Evolutionary conservation across 441 rosid genomes (phyloP), one percentile per base, ranked within the genome.

Genomic region (Pelargonium fulgidum): DNA sequence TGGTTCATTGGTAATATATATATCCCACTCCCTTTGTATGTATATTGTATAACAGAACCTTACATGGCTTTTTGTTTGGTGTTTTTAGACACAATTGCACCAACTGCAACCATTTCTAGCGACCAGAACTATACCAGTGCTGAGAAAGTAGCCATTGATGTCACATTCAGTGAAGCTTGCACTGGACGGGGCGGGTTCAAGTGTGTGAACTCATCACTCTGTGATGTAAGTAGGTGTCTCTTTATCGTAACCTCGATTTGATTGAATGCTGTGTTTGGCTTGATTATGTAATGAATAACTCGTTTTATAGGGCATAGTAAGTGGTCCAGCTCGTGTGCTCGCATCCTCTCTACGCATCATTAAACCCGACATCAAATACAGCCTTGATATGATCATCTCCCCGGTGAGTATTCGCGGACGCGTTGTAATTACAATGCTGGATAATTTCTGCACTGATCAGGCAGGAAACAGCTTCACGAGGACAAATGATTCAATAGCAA

Each of bases 381-480:
- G 76, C 16, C 75, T 86, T 24, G 77, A 73, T 62, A 63, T 86
- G 64, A 29, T 64, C 63, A 56, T 84, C 26, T 71, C 83, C n/a
- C 48, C 9, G 56, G 56, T 66, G 45, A 70, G 29, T 54, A n/a
- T 20, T 7, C 62, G 76, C 8, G 87, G 86, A 20, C 79, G 83
- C 20, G 72, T 82, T 13, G 61, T 81, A 41, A 78, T 79, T 66
- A 75, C 69, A 68, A 70, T 81, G 85, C 85, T 75, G 19, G 85
- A 84, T 42, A 62, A 61, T 0, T 76, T 79, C 14, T 86, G 87
- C 71, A 67, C 81, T 10, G 90, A 86, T 64, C 67, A 64, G 66
- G 90, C 90, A 3, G 90, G 90, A 62, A 86, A 86, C 74, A 36
- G 47, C 45, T 82, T 86, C 66, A 74, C 68, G 12, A 84, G 86